These are phyloP conservation scores for Naganishia friedmannii DNA, from an alignment of 768 basidiomycete genomes.

Conservation along the genomic window DNA sequence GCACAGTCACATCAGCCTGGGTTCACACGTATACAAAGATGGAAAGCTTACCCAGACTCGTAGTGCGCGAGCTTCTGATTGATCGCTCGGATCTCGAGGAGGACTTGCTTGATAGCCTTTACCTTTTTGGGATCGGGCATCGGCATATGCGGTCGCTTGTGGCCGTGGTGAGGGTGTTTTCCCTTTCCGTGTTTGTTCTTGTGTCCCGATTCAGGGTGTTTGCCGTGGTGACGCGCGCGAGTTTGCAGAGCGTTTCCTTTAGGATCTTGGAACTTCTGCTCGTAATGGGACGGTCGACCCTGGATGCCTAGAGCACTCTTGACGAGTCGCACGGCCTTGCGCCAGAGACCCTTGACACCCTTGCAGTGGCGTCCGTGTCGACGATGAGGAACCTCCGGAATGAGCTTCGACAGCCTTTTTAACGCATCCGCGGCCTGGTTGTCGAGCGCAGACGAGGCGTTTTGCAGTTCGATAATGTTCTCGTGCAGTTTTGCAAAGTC, in stretches of 20 bases:
- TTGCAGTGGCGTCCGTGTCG: background rate
- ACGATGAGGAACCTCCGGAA: constrained; percentile 20
- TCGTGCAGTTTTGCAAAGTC: constrained; percentile 45
- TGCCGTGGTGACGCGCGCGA: background rate
- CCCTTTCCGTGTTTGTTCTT: constrained; percentile 9
- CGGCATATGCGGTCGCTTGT: background rate
- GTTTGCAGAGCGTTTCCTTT: background rate
- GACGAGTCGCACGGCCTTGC: constrained; percentile 11
- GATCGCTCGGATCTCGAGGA: constrained; percentile 46
- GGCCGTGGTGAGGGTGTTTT: constrained; percentile 2
- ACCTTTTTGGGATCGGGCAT: constrained; percentile 33
- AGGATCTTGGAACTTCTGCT: background rate
- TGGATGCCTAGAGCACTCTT: background rate
- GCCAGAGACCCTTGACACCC: background rate
- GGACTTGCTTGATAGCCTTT: constrained; percentile 45
- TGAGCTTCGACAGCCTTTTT: constrained; percentile 39
- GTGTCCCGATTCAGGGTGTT: background rate
- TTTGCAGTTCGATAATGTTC: constrained; percentile 47
- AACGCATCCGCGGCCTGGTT: constrained; percentile 36
- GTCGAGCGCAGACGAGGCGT: constrained; percentile 50
- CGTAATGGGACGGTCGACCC: background rate
- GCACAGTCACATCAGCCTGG: background rate
- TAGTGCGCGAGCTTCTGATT: constrained; percentile 47
- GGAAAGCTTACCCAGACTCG: constrained; percentile 41
- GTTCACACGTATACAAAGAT: no score